A percentile compares a stretch with the other conserved stretches of the same genome.
Evolutionary conservation across 768 basidiomycete genomes (phyloP).

Genomic region (Lentinula aciculospora): DNA sequence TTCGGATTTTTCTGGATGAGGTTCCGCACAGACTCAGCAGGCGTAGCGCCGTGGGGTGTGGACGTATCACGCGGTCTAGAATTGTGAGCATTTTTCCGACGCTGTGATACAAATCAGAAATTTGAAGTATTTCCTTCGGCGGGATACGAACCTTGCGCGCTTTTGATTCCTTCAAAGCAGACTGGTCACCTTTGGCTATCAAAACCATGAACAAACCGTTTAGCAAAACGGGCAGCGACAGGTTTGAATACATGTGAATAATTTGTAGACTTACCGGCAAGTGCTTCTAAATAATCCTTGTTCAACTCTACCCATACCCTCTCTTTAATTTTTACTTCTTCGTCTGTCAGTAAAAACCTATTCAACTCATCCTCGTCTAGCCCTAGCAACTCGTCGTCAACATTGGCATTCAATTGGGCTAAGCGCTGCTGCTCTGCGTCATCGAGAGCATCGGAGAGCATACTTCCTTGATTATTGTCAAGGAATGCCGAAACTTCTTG

Average conservation of each 20-base stretch:
- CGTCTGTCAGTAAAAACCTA: conserved; percentile 67
- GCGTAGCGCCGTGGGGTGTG: conserved; percentile 61
- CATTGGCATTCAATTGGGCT: conserved; percentile 32
- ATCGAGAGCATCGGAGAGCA: conserved; percentile 56
- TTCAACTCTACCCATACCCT: conserved; percentile 94
- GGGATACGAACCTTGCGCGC: conserved; percentile 73
- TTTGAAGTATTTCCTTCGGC: conserved; percentile 20
- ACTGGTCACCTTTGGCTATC: conserved; percentile 66
- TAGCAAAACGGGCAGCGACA: conserved; percentile 30
- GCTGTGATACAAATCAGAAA: conserved; percentile 31
- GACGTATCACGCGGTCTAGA: conserved; percentile 70
- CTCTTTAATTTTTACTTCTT: conserved; percentile 82
- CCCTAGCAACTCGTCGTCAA: conserved; percentile 60
- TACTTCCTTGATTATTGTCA: conserved; percentile 52
- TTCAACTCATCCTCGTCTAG: conserved; percentile 93
- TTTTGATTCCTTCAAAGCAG: conserved; percentile 38
- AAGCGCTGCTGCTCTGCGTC: conserved; percentile 62
- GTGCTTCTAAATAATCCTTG: conserved; percentile 80
- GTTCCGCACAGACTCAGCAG: conserved; percentile 72
- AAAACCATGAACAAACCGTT: conserved; percentile 25
- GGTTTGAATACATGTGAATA: conserved; percentile 3
- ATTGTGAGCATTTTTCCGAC: conserved; percentile 52
- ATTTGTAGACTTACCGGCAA: conserved; percentile 53
- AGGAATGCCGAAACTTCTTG: conserved; percentile 70
- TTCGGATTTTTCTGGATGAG: conserved; percentile 81